phyloP scores from a whole-genome alignment of 2,329 filamentous ascomycete species.

The Aspergillus sp. region DNA sequence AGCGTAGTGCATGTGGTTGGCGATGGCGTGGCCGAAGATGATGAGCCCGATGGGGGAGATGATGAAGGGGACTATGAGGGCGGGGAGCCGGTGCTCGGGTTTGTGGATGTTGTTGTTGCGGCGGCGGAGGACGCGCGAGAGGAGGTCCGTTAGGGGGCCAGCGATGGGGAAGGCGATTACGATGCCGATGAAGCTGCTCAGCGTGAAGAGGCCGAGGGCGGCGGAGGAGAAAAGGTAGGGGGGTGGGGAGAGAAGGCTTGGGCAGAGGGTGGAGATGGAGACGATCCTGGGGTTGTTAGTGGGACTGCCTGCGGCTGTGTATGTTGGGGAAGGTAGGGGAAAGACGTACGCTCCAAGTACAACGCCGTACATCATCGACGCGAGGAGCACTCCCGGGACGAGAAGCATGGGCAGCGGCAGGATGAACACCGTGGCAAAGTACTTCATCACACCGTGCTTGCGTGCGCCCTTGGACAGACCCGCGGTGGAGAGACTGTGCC shows the following conservation, averaged over 20 bases:
- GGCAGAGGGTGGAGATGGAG: constrained; percentile 25
- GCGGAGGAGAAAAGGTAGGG: constrained; percentile 31
- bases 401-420: constrained; percentile 24
- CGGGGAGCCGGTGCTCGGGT: constrained; percentile 40
- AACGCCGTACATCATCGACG: constrained; percentile 26
- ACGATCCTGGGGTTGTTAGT: constrained; percentile 15
- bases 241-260: constrained; percentile 26
- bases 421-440: constrained; percentile 16
- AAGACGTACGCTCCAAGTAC: constrained; percentile 24
- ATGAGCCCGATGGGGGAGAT: constrained; percentile 32
- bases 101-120: constrained; percentile 35
- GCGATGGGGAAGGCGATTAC: constrained; percentile 37
- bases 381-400: constrained; percentile 22
- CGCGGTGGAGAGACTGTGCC: constrained; percentile 26
- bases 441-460: constrained; percentile 16
- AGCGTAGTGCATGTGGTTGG: constrained; percentile 20
- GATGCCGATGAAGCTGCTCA: constrained; percentile 38
- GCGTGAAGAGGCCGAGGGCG: constrained; percentile 25
- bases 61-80: constrained; percentile 38
- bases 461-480: constrained; percentile 18
- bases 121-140: constrained; percentile 34
- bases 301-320: too few relatives aligned
- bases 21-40: constrained; percentile 31
- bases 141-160: constrained; percentile 40
- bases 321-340: neutral